phyloP scores from a whole-genome alignment of 768 basidiomycete genomes.

The Termitomyces sp. region DNA sequence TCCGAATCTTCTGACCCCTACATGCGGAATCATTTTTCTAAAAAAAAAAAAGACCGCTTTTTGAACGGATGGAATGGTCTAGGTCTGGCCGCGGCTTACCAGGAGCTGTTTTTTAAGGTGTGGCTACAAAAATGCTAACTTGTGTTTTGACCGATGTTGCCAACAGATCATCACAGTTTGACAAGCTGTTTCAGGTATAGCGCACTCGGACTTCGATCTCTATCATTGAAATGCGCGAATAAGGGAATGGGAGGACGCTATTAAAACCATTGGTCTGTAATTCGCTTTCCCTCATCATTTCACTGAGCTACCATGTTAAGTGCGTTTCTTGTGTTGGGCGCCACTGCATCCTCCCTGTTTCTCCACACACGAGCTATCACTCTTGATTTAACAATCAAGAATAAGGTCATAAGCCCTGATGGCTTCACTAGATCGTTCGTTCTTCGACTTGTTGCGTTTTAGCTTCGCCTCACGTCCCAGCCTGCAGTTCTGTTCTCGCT shows the following conservation, averaged over 20 bases:
- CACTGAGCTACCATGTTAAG: neutral
- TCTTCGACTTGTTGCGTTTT: neutral
- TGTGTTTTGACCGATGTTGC: conserved; percentile 15
- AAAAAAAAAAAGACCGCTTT: too few species aligned
- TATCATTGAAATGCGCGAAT: neutral
- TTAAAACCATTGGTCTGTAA: conserved; percentile 35
- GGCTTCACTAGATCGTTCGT: conserved; percentile 8
- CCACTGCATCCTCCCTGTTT: neutral
- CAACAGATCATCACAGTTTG: conserved; percentile 28
- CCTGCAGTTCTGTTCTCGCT: conserved; percentile 4
- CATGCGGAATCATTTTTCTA: too few species aligned
- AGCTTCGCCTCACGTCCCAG: neutral
- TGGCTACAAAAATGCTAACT: neutral
- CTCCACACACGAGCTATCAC: conserved; percentile 26
- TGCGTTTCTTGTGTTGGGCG: neutral
- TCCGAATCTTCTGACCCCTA: too few species aligned
- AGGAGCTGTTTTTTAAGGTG: conserved; percentile 6
- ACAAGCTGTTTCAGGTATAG: conserved; percentile 20
- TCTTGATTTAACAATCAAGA: conserved; percentile 53
- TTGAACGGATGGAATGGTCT: neutral
- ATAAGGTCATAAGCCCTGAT: conserved; percentile 50
- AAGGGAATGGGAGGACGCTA: conserved; percentile 4
- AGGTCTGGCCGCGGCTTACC: conserved; percentile 14
- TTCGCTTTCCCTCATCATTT: neutral
- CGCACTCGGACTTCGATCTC: neutral